Evolutionary conservation across 129 eudicot genomes (phyloP), one percentile per base, ranked within the genome.

Genomic region (Ambrosia artemisiifolia): DNA sequence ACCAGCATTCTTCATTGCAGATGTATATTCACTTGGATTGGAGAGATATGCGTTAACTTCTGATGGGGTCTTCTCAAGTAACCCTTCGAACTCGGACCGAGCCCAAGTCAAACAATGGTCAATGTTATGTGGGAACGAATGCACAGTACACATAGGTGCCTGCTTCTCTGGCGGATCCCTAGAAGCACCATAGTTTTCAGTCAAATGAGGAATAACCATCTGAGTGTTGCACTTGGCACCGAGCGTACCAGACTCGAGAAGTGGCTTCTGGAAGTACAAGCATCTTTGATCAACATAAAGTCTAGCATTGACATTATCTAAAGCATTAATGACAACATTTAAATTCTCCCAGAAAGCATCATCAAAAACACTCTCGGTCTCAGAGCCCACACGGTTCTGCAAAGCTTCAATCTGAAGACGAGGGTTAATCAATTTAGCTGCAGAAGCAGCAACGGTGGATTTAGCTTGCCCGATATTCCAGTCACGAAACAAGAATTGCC

Each of bases 391-490:
- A 54, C 97, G 93, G 24, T 91, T 88, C 88, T 91, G 97, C 82
- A 91, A 81, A 44, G 97, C 97, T 88, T 88, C 88, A 16, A 91
- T 76, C 44, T 43, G 82, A 73, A 91, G 62, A 67, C 60, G 69
- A 3, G 97, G 87, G 69, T 91, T 91, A 35, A 91, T 86, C 50
- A 79, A 65, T 18, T 85, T 64, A 56, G 98, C 96, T 4, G 98
- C 98, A 43, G 91, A 65, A 65, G 96, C 98, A 72, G 98, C 98
- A 73, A 92, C 98, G 1, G 96, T 88, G 53, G 98, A 92, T 76
- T 88, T 92, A n/a, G 96, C 96, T 78, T 92, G 96, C 67, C 98
- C 98, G 38, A 92, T 92, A 75, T 92, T 92, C 98, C 98, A 92
- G 76, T 92, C 98, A 60, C 96, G 96, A 38, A 92, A 88, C 46